Evolutionary conservation across 495 filamentous ascomycete species (phyloP).

Genomic region (Penicillium tannophilum): DNA sequence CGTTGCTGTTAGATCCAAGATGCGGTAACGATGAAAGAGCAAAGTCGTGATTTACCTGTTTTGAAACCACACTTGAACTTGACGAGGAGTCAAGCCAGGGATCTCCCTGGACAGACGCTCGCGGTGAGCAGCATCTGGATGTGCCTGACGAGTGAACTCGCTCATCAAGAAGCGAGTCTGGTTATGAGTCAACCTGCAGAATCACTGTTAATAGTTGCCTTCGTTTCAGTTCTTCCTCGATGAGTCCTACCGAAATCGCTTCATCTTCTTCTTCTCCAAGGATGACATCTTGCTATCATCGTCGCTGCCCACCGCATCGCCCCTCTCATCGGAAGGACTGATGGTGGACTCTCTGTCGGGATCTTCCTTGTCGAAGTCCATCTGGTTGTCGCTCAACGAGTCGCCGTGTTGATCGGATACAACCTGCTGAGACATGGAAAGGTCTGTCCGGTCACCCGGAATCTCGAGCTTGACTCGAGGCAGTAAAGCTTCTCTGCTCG

Average conservation of each 20-base stretch:
- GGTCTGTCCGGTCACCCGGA: slow-evolving; percentile 15
- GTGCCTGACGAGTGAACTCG: slow-evolving; percentile 92
- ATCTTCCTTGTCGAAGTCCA: slow-evolving; percentile 24
- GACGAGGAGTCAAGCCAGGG: slow-evolving; percentile 86
- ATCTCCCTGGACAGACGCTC: slow-evolving; percentile 90
- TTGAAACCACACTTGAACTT: slow-evolving; percentile 99
- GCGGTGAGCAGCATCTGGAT: slow-evolving; percentile 91
- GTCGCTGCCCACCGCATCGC: slow-evolving; percentile 27
- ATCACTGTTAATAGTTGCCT: slow-evolving; percentile 5
- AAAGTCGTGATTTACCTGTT: slow-evolving; percentile 69
- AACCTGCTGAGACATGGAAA: slow-evolving; percentile 20
- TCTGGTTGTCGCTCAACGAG: slow-evolving; percentile 18
- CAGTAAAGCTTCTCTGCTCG: slow-evolving; percentile 20
- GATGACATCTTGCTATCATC: slow-evolving; percentile 29
- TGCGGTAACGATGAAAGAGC: background rate
- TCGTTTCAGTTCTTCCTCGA: background rate
- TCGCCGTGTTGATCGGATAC: slow-evolving; percentile 22
- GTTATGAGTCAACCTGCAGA: slow-evolving; percentile 83
- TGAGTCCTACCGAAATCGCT: slow-evolving; percentile 81
- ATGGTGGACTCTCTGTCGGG: slow-evolving; percentile 29
- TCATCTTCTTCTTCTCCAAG: slow-evolving; percentile 90
- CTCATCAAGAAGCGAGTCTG: slow-evolving; percentile 97
- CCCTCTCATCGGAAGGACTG: slow-evolving; percentile 40
- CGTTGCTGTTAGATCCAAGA: slow-evolving; percentile 27
- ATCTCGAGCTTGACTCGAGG: slow-evolving; percentile 28